phyloP scores from a whole-genome alignment of 331 rosid genomes.

The Dryas integrifolia region DNA sequence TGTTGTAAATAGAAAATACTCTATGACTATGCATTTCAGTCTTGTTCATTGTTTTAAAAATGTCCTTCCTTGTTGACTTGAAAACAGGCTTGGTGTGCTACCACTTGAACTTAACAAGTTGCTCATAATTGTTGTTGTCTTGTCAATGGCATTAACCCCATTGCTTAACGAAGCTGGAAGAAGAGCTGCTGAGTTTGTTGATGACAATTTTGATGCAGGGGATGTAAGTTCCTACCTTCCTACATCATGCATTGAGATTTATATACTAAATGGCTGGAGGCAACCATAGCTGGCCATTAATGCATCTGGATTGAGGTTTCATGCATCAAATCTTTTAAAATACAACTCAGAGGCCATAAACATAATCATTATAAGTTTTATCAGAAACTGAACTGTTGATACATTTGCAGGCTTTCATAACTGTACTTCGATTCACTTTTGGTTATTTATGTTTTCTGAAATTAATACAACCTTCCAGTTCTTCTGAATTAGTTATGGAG shows the following conservation, averaged over 20 bases:
- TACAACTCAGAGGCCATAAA: neutral
- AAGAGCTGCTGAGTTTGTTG: constrained; percentile 74
- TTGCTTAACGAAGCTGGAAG: constrained; percentile 96
- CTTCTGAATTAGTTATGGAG: constrained; percentile 1
- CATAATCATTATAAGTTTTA: neutral
- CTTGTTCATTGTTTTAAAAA: constrained; percentile 23
- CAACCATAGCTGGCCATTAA: neutral
- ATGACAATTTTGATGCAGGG: constrained; percentile 44
- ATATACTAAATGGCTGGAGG: neutral
- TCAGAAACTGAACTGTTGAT: constrained; percentile 5
- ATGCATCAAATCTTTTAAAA: constrained; percentile 6
- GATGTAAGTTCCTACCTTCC: constrained; percentile 46
- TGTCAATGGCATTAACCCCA: constrained; percentile 98
- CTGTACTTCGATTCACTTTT: neutral
- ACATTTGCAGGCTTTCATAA: neutral
- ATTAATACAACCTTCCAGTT: neutral
- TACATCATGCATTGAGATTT: constrained; percentile 5
- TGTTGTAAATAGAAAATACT: neutral
- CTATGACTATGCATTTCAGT: constrained; percentile 13
- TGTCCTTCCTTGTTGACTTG: constrained; percentile 25
- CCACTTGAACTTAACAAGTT: constrained; percentile 99
- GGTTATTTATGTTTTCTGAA: neutral
- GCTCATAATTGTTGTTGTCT: constrained; percentile 92
- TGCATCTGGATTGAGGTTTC: neutral
- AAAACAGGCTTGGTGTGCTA: constrained; percentile 90